Conservation (phyloP, 129 eudicot species). For the Flaveria brownii region DNA sequence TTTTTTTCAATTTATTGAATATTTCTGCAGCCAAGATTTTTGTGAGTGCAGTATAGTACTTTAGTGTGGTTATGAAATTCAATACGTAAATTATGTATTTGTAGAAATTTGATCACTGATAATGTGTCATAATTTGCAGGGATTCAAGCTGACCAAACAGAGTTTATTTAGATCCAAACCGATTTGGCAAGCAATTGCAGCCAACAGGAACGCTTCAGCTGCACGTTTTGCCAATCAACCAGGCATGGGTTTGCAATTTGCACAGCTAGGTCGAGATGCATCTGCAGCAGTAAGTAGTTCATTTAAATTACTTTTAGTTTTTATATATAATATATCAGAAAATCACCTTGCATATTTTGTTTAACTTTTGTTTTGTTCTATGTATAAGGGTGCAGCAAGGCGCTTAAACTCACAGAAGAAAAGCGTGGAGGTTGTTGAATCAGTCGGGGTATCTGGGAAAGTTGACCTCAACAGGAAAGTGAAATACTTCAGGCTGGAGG, state of each 20-base stretch:
- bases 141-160: constrained; percentile 64
- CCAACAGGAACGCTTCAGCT: constrained; percentile 57
- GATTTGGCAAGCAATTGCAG: constrained; percentile 75
- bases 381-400: constrained; percentile 78
- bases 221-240: constrained; percentile 66
- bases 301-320: not conserved
- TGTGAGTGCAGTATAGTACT: not conserved
- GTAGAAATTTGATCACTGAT: not conserved
- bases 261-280: constrained; percentile 92
- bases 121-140: constrained; percentile 40
- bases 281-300: constrained; percentile 79
- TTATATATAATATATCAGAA: constrained; percentile 6
- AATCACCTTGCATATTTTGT: not conserved
- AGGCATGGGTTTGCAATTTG: constrained; percentile 74
- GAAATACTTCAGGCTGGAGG: constrained; percentile 83
- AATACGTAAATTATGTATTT: not conserved
- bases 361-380: constrained; percentile 18
- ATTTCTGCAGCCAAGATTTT: not conserved
- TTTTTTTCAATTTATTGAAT: not conserved
- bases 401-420: constrained; percentile 65
- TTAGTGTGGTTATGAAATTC: not conserved
- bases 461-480: constrained; percentile 44
- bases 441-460: constrained; percentile 79
- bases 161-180: constrained; percentile 71
- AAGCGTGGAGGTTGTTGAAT: constrained; percentile 73